Evolutionary conservation across 805 yeast species (phyloP), one percentile per base, ranked within the genome.

Genomic region (Wickerhamomyces alni): DNA sequence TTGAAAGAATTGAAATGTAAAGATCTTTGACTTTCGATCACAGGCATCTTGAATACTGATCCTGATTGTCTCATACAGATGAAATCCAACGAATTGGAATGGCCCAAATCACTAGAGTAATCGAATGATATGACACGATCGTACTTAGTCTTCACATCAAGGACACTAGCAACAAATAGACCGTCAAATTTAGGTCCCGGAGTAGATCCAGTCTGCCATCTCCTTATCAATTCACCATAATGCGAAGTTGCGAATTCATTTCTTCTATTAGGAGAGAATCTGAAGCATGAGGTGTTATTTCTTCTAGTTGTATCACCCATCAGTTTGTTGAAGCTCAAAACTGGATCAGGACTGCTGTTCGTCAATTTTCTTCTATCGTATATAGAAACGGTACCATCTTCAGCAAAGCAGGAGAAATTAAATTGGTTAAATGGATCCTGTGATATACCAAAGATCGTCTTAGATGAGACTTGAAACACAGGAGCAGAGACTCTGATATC

Each of bases 1-100:
- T 84, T 84, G 49, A 68, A 73, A 1, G 91, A 77, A 48, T 79
- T 84, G 59, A 88, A 83, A 13, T 66, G 67, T 8, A 83, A 56
- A 8, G 79, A 68, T 28, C 77, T 77, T 25, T 79, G 79, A 36
- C 83, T 74, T 54, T 85, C 91, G 1, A 67, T 62, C 0, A 82
- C 84, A 0, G 82, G 74, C 89, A 85, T 85, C 42, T 82, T 69
- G 59, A 84, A 88, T 0, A 88, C 80, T 38, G 86, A 82, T 4
- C 97, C 97, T 1, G 95, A 84, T 52, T 87, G 94, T 47, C 96
- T 69, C 83, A 89, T 82, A 59, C 97, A 88, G 22, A 89, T 77
- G 41, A 86, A 69, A 49, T 82, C 78, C 8, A 84, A 72, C 1
- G 77, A 73, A 17, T 79, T 70, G n/a, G 57, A 62, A 41, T 74